Base-by-base conservation (phyloP, 176 grass and related monocot genomes). In the Hyparrhenia diplandra region DNA sequence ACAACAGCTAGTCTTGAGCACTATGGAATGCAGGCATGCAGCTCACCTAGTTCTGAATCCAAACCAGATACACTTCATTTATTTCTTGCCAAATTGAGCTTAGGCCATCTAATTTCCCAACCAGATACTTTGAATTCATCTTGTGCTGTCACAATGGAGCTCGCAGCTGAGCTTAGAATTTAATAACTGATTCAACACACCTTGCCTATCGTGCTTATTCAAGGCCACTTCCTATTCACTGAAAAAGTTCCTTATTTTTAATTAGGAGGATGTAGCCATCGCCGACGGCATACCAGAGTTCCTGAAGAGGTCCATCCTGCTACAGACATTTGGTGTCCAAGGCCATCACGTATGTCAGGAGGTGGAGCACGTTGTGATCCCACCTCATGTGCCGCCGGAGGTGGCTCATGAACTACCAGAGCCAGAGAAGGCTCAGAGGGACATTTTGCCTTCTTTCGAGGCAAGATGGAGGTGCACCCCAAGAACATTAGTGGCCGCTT, bases 401-500 rank as follows among this genome's bases (percentile, higher is more conserved):
- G 71, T 95, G 47, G 82, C 85, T 5, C 64, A 45, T 2, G 76
- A 87, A 67, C 73, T 90, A 39, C 84, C 80, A 10, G 75, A 87
- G 45, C 96, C 90, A 1, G 88, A 90, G 46, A 85, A 77, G 71
- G 30, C 64, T 13, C 78, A 5, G 6, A 86, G 92, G 35, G 88
- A 93, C 64, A 93, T 95, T 66, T 91, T 77, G 88, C 84, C 17
- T 98, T 84, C 64, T 98, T 98, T 76, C 87, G 95, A 17, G 96
- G 96, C 66, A 98, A 95, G 76, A 91, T 95, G 92, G 96, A 95
- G 82, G 67, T 95, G 60, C 90, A 98, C 27, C 92, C 92, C 62
- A 98, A 98, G 82, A 98, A 98, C 92, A 87, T 98, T 55, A 98
- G 86, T 58, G 92, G 96, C 47, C 88, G 73, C 82, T 95, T 98